Evolutionary conservation across 768 basidiomycete genomes (phyloP).

Genomic region (Suillus tomentosus): DNA sequence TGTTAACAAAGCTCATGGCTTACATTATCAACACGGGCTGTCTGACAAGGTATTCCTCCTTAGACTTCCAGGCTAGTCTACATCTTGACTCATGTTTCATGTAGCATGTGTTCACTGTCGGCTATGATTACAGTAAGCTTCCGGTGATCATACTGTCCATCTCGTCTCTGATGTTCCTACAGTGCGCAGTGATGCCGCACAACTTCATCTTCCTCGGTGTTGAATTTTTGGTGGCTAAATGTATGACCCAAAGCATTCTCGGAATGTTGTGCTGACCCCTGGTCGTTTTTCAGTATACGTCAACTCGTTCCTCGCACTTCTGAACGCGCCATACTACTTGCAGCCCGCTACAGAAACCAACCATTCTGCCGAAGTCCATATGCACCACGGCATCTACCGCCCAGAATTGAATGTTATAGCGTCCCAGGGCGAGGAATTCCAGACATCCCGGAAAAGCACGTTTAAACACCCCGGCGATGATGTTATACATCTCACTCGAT

Average conservation of each 20-base stretch:
- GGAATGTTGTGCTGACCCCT: not conserved
- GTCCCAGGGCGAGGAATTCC: not conserved
- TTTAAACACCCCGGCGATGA: not conserved
- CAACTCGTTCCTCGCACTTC: slow-evolving; percentile 8
- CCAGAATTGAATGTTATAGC: not conserved
- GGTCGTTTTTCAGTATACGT: slow-evolving; percentile 8
- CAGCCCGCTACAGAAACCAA: not conserved
- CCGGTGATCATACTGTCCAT: not conserved
- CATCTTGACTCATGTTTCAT: not conserved
- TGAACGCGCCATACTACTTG: slow-evolving; percentile 8
- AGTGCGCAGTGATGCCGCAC: not conserved
- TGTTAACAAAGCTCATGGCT: not conserved
- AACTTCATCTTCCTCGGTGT: not conserved
- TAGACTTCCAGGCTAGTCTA: not conserved
- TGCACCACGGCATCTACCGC: not conserved
- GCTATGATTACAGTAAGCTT: not conserved
- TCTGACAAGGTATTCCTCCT: not conserved
- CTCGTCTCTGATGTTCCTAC: not conserved
- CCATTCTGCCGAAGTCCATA: not conserved
- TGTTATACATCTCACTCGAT: not conserved
- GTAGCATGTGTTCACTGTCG: not conserved
- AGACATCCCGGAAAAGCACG: not conserved
- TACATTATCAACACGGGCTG: not conserved
- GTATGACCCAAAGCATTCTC: not conserved
- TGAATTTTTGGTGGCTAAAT: not conserved